A percentile compares a stretch with the other conserved stretches of the same genome.
Conservation (phyloP, 2,329 filamentous ascomycete species). For the Pseudogymnoascus sp. region DNA sequence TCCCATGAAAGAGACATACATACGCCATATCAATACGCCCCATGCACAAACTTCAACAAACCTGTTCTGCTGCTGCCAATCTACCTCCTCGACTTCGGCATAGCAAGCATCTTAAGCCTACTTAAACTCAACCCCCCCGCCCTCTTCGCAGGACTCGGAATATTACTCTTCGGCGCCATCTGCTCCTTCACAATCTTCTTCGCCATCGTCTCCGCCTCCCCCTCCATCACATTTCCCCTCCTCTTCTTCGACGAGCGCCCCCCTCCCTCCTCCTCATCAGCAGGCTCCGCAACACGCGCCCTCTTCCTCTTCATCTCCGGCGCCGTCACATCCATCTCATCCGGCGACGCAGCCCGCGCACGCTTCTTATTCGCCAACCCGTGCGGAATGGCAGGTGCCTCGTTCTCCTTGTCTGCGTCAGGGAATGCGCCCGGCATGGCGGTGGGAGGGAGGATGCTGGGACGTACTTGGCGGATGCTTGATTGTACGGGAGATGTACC, state of each 20-base stretch:
- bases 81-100: constrained; percentile 50
- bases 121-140: constrained; percentile 45
- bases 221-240: constrained; percentile 31
- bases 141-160: constrained; percentile 41
- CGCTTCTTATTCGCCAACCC: constrained; percentile 62
- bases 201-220: constrained; percentile 24
- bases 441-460: constrained; percentile 38
- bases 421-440: constrained; percentile 53
- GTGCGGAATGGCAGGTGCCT: constrained; percentile 43
- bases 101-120: constrained; percentile 54
- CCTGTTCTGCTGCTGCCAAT: background rate
- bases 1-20: background rate
- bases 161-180: constrained; percentile 20
- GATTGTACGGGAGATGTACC: constrained; percentile 52
- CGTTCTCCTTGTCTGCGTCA: constrained; percentile 45
- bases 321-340: constrained; percentile 45
- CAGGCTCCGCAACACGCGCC: constrained; percentile 21
- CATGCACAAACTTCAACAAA: background rate
- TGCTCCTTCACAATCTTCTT: constrained; percentile 28
- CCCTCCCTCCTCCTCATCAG: constrained; percentile 27
- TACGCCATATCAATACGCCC: background rate
- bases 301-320: constrained; percentile 52
- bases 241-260: constrained; percentile 47
- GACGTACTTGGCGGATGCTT: constrained; percentile 53
- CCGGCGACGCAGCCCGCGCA: constrained; percentile 49